phyloP scores from a whole-genome alignment of 2,329 filamentous ascomycete species.

The Coniella vitis region DNA sequence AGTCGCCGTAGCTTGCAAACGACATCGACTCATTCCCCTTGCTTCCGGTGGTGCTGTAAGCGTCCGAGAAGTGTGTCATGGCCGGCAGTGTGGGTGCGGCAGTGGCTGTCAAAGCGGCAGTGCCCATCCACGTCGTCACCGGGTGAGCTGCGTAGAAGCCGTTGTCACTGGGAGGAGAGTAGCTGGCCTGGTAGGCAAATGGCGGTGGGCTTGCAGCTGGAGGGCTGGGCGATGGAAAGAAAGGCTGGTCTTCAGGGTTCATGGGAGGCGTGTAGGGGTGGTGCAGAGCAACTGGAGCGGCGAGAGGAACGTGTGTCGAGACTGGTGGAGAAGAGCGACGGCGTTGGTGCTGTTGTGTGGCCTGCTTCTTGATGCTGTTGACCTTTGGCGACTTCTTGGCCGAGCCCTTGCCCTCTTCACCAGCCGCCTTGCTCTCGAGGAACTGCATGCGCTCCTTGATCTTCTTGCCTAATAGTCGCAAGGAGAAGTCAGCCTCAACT shows the following conservation, averaged over 20 bases:
- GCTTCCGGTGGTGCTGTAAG: constrained; percentile 49
- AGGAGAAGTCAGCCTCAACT: not conserved
- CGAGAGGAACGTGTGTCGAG: constrained; percentile 27
- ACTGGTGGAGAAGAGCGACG: constrained; percentile 18
- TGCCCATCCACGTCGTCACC: constrained; percentile 10
- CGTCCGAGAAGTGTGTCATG: constrained; percentile 56
- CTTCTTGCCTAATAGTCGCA: constrained; percentile 65
- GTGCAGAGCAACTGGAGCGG: constrained; percentile 32
- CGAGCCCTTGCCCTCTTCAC: constrained; percentile 29
- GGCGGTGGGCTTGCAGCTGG: constrained; percentile 48
- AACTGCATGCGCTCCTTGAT: constrained; percentile 85
- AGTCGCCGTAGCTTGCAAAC: constrained; percentile 58
- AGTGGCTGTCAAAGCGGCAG: constrained; percentile 32
- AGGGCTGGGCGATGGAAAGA: constrained; percentile 44
- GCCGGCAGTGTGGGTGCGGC: constrained; percentile 56
- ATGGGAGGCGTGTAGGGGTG: constrained; percentile 57
- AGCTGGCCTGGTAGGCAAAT: constrained; percentile 55
- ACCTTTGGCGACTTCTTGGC: constrained; percentile 41
- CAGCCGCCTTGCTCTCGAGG: constrained; percentile 68
- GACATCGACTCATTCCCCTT: constrained; percentile 54
- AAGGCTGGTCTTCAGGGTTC: constrained; percentile 55
- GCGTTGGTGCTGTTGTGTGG: constrained; percentile 21
- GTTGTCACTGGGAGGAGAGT: constrained; percentile 56
- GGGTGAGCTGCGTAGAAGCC: constrained; percentile 26
- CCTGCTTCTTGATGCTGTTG: constrained; percentile 25